Base-by-base conservation (phyloP, 2,329 filamentous ascomycete genomes). In the Dryadomyces sulphureus region DNA sequence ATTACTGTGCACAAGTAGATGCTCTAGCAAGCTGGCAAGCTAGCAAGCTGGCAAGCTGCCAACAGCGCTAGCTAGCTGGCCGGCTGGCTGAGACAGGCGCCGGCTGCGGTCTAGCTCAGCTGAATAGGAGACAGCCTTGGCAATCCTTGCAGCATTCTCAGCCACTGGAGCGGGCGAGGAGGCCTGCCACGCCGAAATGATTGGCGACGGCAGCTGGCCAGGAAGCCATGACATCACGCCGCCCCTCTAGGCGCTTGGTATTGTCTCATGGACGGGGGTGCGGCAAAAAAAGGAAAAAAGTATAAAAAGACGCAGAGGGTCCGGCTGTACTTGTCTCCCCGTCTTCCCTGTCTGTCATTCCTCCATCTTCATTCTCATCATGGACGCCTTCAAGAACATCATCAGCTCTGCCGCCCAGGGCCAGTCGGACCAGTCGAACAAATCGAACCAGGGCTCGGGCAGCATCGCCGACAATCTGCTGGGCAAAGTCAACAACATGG, bases 401-500 rank as follows among this genome's bases (percentile, higher is more conserved):
- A 57, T 47, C 41, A 38, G 19, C 43, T 39, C 32, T 11, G 21
- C 66, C 45, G 62, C 67, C 45, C 60, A 64, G 50, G 47, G 49
- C 30, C 46, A 55, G 27, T 17, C n/a, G 1, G 17, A 9, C 45
- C 50, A 62, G 32, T 38, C 49, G n/a, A n/a, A n/a, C n/a, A n/a
- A n/a, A n/a, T n/a, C n/a, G n/a, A n/a, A n/a, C n/a, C n/a, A n/a
- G n/a, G n/a, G n/a, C n/a, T n/a, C n/a, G 47, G 36, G 41, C 54
- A 65, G 63, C 51, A 58, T 61, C 52, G 60, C 62, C 34, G 67
- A 73, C 49, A 77, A 79, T 49, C 60, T 88, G 52, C 72, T 77
- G 59, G 73, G 81, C 65, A 86, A 84, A 67, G 45, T 89, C 49
- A 85, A 90, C 67, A 59, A 64, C 48, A 69, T 79, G 53, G 81